Conservation (phyloP, 2,329 filamentous ascomycete genomes). For the Xylaria sp. region DNA sequence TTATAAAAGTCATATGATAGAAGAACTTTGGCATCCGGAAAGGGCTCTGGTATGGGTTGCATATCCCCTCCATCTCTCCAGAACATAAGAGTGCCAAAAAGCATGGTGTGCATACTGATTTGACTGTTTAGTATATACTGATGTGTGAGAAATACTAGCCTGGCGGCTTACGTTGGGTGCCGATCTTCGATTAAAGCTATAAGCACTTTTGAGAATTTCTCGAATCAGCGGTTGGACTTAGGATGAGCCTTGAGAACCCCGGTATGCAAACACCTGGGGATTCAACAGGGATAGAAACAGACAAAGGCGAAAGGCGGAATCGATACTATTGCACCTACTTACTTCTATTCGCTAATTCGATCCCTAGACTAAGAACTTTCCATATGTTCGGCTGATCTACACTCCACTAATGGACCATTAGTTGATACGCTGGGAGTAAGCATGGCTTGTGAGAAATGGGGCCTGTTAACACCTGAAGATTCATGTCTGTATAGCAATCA, state of each 20-base stretch:
- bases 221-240: neutral
- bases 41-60: constrained; percentile 11
- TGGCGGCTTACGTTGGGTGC: constrained; percentile 9
- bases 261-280: no score
- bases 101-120: constrained; percentile 16
- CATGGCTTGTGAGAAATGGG: neutral
- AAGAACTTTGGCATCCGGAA: constrained; percentile 8
- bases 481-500: neutral
- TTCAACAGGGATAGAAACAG: neutral
- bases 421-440: neutral
- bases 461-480: neutral
- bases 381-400: constrained; percentile 6
- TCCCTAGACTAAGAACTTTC: neutral
- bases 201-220: constrained; percentile 1
- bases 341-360: constrained; percentile 21
- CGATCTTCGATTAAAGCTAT: constrained; percentile 10
- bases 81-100: constrained; percentile 6
- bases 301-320: neutral
- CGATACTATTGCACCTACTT: constrained; percentile 14
- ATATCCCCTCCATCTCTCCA: constrained; percentile 8
- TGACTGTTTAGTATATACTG: neutral
- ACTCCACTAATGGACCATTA: neutral
- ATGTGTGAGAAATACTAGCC: neutral
- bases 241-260: no score
- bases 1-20: constrained; percentile 16